Evolutionary conservation across 108 stramenopile genomes (phyloP), one percentile per base, ranked within the genome.

Genomic region (Licmophora abbreviata): DNA sequence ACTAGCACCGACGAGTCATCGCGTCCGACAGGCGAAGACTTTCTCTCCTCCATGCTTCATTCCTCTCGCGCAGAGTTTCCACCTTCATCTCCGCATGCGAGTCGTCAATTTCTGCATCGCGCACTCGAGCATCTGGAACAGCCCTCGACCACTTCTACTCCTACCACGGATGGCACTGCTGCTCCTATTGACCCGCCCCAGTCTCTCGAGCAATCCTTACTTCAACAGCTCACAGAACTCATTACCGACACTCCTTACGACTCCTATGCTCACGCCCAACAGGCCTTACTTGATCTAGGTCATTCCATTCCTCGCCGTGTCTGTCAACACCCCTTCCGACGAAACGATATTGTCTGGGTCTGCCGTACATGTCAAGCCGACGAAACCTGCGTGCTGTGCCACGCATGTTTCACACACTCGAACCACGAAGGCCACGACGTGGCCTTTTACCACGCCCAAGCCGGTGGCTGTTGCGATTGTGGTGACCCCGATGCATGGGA

Each of bases 331-430:
- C 92, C 90, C 20, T 98, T 98, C 73, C 68, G 61, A 30, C 53
- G 59, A 33, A 92, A 92, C 67, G 97, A 98, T 71, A 95, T 98
- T 54, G 97, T 97, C n/a, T 98, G 97, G 97, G 92, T 91, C 22
- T 98, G 97, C 68, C 81, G 88, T 17, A 85, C 85, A 12, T 98
- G 97, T 60, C 95, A 95, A 59, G 75, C 83, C 17, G 95, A 98
- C 64, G 91, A 94, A 63, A 95, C 95, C 1, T 95, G 97, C 61
- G 97, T 98, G 0, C 63, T 96, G 27, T 98, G 97, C 57, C 92
- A 98, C 63, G 73, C 70, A 20, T 98, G 97, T 51, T 98, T 84
- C 58, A 68, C 63, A 15, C 59, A 68, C 46, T 88, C 86, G 25
- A 59, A 95, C 35, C 97, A 98, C 63, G 74, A 77, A 43, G 95